These are phyloP conservation scores for Ciborinia camelliae DNA, from an alignment of 2,329 filamentous ascomycete genomes.

Conservation along the genomic window DNA sequence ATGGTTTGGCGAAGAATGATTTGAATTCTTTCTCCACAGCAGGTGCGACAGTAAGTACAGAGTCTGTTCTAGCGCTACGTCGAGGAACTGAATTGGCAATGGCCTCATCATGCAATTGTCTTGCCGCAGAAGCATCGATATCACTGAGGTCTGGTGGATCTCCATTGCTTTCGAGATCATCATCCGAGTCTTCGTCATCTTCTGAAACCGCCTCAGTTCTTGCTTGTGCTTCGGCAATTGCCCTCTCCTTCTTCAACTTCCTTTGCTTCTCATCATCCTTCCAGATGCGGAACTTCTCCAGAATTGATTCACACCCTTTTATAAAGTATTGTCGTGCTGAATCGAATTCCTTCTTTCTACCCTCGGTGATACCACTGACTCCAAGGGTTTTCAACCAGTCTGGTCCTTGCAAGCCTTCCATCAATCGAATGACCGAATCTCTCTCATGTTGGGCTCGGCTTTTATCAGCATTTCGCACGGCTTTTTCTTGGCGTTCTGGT, in stretches of 20 bases:
- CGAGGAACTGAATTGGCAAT: slow-evolving; percentile 34
- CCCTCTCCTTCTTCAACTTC: slow-evolving; percentile 71
- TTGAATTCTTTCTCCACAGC: slow-evolving; percentile 60
- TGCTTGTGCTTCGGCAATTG: slow-evolving; percentile 46
- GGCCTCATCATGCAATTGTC: slow-evolving; percentile 60
- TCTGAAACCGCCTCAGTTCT: slow-evolving; percentile 40
- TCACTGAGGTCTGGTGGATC: slow-evolving; percentile 62
- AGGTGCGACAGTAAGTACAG: slow-evolving; percentile 25
- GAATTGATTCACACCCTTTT: slow-evolving; percentile 71
- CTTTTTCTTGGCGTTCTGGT: slow-evolving; percentile 58
- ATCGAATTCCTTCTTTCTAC: slow-evolving; percentile 81
- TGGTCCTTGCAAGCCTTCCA: slow-evolving; percentile 82
- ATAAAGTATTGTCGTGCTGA: slow-evolving; percentile 83
- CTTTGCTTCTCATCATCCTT: slow-evolving; percentile 83
- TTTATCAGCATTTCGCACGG: slow-evolving; percentile 61
- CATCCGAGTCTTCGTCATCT: slow-evolving; percentile 42
- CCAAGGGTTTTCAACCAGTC: slow-evolving; percentile 95
- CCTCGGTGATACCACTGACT: slow-evolving; percentile 75
- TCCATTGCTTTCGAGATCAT: slow-evolving; percentile 47
- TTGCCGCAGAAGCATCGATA: slow-evolving; percentile 66
- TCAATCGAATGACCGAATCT: slow-evolving; percentile 60
- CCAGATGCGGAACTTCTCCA: slow-evolving; percentile 87
- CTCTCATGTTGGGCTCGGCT: slow-evolving; percentile 64
- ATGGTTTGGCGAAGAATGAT: slow-evolving; percentile 73
- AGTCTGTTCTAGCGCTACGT: slow-evolving; percentile 23